These are phyloP conservation scores for Serendipita sp. DNA, from an alignment of 768 basidiomycete species.

Conservation along the genomic window DNA sequence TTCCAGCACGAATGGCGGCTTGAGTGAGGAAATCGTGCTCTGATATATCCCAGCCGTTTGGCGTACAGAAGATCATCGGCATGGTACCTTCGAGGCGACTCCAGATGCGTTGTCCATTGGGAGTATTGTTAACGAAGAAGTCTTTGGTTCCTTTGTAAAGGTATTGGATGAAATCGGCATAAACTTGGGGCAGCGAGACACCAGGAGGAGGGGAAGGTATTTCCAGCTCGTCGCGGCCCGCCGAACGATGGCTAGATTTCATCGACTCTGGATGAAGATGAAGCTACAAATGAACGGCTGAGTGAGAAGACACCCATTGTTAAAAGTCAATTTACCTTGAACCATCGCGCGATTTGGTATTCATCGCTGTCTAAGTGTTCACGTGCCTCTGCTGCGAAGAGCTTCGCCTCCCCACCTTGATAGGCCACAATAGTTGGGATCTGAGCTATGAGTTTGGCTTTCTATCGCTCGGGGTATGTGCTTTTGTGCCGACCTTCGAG, in stretches of 20 bases:
- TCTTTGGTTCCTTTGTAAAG: not conserved
- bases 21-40: not conserved
- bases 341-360: not conserved
- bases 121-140: not conserved
- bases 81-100: not conserved
- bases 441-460: not conserved
- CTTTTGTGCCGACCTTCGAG: not conserved
- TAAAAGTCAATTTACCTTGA: not conserved
- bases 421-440: not conserved
- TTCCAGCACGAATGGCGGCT: not conserved
- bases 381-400: not conserved
- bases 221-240: not conserved
- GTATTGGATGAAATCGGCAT: conserved; percentile 7
- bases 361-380: not conserved
- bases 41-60: conserved; percentile 3
- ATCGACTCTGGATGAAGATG: conserved; percentile 2
- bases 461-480: too few species aligned
- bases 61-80: not conserved
- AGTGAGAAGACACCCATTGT: not conserved
- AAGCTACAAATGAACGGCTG: not conserved
- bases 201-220: not conserved
- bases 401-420: not conserved
- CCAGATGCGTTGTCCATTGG: conserved; percentile 7
- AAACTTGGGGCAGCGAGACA: not conserved
- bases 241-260: not conserved